Conservation (phyloP, 345 rosid species). For the Draba incana region DNA sequence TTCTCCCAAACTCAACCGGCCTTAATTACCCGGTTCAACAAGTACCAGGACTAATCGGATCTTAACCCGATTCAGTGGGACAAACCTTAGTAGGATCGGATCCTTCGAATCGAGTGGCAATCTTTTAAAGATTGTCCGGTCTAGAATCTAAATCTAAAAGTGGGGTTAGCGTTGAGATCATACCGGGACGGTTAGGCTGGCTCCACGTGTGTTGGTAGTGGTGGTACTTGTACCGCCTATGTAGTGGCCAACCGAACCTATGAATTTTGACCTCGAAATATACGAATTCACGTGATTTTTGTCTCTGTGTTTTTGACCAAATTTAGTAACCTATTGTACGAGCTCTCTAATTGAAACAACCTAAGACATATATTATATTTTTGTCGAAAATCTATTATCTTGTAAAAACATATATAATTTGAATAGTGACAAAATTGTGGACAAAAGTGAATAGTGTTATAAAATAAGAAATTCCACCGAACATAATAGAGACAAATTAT, state of each 20-base stretch:
- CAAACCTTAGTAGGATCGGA: conserved; percentile 30
- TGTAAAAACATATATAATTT: background rate
- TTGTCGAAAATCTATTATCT: conserved; percentile 7
- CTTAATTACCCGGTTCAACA: background rate
- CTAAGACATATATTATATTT: conserved; percentile 31
- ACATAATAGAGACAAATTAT: conserved; percentile 38
- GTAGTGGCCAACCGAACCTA: conserved; percentile 33
- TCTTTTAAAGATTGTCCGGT: conserved; percentile 39
- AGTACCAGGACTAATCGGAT: background rate
- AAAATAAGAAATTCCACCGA: conserved; percentile 9
- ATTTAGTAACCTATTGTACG: conserved; percentile 34
- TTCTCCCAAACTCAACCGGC: background rate
- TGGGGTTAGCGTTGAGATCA: conserved; percentile 30
- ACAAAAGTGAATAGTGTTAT: conserved; percentile 13
- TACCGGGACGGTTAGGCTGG: conserved; percentile 30
- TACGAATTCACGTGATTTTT: conserved; percentile 36
- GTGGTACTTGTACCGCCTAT: conserved; percentile 1
- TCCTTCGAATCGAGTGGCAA: conserved; percentile 24
- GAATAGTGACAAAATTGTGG: conserved; percentile 20
- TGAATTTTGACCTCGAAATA: conserved; percentile 18
- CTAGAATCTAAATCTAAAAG: conserved; percentile 37
- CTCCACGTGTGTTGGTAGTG: conserved; percentile 28
- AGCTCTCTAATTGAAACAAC: conserved; percentile 31
- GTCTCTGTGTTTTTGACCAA: conserved; percentile 27
- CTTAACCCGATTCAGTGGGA: conserved; percentile 17